These are phyloP conservation scores for Fusarium concolor DNA, from an alignment of 2,329 filamentous ascomycete species.

Conservation along the genomic window DNA sequence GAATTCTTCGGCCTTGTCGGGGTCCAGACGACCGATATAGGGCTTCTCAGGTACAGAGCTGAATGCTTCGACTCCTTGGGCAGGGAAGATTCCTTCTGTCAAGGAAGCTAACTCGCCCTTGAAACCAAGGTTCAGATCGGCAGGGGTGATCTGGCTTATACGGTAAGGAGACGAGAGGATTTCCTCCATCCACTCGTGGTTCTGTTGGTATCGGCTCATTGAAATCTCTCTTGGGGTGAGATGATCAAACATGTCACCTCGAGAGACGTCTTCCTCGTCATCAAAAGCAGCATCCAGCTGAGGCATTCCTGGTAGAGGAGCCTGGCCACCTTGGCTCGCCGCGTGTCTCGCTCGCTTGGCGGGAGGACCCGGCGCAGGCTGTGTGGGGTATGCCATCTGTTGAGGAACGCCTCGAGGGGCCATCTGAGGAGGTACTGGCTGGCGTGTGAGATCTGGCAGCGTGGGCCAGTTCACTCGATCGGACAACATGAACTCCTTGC, in stretches of 20 bases:
- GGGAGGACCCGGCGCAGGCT: constrained; percentile 62
- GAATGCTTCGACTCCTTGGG: constrained; percentile 63
- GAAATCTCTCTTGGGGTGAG: constrained; percentile 92
- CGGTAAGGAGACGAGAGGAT: constrained; percentile 91
- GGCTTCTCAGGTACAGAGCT: constrained; percentile 65
- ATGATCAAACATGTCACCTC: constrained; percentile 90
- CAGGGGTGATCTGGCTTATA: constrained; percentile 84
- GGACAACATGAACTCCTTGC: constrained; percentile 94
- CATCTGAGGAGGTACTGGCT: constrained; percentile 64
- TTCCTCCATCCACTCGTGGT: constrained; percentile 99
- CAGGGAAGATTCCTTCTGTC: constrained; percentile 87
- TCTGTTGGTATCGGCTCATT: constrained; percentile 86
- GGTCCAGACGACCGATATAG: constrained; percentile 72
- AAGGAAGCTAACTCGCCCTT: constrained; percentile 84
- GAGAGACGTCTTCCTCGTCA: constrained; percentile 88
- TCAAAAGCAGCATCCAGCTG: constrained; percentile 68
- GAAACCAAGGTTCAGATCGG: constrained; percentile 86
- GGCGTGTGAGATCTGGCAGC: constrained; percentile 68
- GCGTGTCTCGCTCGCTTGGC: constrained; percentile 65
- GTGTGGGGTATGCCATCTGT: constrained; percentile 71
- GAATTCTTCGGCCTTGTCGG: constrained; percentile 85
- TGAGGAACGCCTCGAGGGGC: constrained; percentile 65
- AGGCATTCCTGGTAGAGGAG: constrained; percentile 54
- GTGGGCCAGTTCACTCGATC: constrained; percentile 92
- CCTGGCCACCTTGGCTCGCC: constrained; percentile 55